Evolutionary conservation across 176 grass and related monocot genomes (phyloP).

Genomic region (Carex littledalei): DNA sequence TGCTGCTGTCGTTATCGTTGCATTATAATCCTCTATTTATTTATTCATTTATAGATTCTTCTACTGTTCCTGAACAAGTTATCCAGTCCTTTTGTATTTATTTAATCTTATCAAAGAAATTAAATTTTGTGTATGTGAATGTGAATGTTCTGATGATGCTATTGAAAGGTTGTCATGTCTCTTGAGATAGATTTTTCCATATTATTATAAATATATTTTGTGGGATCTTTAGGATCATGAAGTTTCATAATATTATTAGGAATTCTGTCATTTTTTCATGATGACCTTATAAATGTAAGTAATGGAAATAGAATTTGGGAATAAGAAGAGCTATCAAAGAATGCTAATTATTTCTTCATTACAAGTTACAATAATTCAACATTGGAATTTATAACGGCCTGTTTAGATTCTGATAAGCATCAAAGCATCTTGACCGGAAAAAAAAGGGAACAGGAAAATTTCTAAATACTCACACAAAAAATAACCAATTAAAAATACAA

Average conservation of each 20-base stretch:
- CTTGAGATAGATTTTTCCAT: not conserved
- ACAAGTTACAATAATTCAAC: not conserved
- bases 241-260: not conserved
- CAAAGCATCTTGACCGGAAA: not conserved
- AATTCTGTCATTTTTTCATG: not conserved
- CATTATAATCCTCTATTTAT: not conserved
- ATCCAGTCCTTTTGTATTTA: not conserved
- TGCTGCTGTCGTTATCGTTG: not conserved
- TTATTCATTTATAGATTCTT: not conserved
- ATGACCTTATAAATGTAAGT: not conserved
- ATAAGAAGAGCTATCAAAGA: not conserved
- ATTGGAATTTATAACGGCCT: not conserved
- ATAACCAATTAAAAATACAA: not conserved
- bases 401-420: not conserved
- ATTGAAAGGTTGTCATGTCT: not conserved
- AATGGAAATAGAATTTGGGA: not conserved
- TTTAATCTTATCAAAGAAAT: not conserved
- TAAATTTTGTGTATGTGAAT: too few species aligned
- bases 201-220: not conserved
- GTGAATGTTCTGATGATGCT: not conserved
- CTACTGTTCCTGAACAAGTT: not conserved
- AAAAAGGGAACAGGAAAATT: not conserved
- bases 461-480: not conserved
- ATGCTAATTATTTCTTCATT: not conserved
- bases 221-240: not conserved